Evolutionary conservation across 2,329 filamentous ascomycete genomes (phyloP).

Genomic region (Nakataea oryzae): DNA sequence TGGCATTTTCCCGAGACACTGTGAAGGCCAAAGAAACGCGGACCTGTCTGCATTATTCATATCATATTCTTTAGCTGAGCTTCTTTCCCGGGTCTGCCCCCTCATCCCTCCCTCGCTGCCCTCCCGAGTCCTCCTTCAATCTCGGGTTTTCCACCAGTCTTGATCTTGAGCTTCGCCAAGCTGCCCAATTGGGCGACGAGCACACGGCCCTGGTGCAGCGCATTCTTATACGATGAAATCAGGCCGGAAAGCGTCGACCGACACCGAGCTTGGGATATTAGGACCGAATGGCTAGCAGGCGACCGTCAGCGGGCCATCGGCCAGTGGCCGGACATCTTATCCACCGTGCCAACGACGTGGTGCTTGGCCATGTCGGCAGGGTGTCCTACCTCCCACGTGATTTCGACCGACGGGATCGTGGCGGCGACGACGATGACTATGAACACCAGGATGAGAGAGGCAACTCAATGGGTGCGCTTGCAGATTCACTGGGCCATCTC

Average conservation of each 20-base stretch:
- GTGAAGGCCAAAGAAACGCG: too few species aligned
- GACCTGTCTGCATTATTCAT: too few species aligned
- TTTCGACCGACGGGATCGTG: slow-evolving; percentile 9
- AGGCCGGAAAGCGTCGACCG: background rate
- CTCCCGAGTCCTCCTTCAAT: too few species aligned
- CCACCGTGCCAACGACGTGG: slow-evolving; percentile 31
- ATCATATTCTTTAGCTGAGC: too few species aligned
- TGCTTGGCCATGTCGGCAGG: slow-evolving; percentile 42
- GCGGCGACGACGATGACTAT: slow-evolving; percentile 18
- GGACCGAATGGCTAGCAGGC: slow-evolving; percentile 15
- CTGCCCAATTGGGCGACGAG: too few species aligned
- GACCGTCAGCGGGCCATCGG: background rate
- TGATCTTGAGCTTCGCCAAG: too few species aligned
- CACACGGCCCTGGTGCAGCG: too few species aligned
- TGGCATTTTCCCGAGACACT: too few species aligned
- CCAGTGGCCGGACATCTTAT: background rate
- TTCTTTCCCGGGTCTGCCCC: too few species aligned
- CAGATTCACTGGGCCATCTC: slow-evolving; percentile 4
- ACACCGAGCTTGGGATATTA: background rate
- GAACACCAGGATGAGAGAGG: background rate
- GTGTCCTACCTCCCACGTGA: slow-evolving; percentile 26
- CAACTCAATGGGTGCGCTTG: background rate
- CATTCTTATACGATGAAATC: background rate
- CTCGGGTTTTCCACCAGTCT: too few species aligned
- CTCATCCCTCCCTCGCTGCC: too few species aligned